Evolutionary conservation across 2,329 filamentous ascomycete genomes (phyloP), one percentile per base, ranked within the genome.

Genomic region (Nemania sp.): DNA sequence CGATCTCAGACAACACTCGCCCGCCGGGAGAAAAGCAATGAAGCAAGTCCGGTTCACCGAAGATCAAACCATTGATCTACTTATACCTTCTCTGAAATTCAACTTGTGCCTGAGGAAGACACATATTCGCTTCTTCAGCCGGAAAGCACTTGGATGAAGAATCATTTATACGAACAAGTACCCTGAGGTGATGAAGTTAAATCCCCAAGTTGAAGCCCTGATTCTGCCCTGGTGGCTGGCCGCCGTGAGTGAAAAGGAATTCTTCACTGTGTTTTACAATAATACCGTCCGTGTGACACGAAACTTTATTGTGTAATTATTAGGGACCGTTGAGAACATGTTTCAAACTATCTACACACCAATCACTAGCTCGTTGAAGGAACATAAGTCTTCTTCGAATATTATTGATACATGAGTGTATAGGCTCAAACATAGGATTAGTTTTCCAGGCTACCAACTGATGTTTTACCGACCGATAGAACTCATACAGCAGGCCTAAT

Each of bases 251-350:
- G 24, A 56, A 45, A 41, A 60, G 29, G n/a, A 52, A 61, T 24
- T 13, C 20, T 4, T 59, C 24, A 52, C 26, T 43, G 29, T 55
- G 52, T 61, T 66, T 56, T 61, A 51, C 24, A 38, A 32, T 24
- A 51, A 52, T 32, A 27, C 22, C 11, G 29, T 38, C 18, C 49
- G n/a, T 60, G 29, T 32, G 35, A 49, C 41, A 35, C 45, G 29
- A 54, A 38, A 38, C 43, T 20, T 15, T 20, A 5, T 8, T 43
- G 51, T 51, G 11, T 3, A 35, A 35, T 35, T 35, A 3, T 35
- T 35, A 8, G 32, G 32, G 2, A 35, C n/a, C n/a, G n/a, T n/a
- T n/a, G 32, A 35, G 32, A 3, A 35, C 7, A 35, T 35, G 32
- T 35, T 35, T 11, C 8, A 32, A 4, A 32, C 29, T 32, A 32